Percentiles rank a stretch among this genome's conserved stretches.
Evolutionary conservation across 2,329 filamentous ascomycete genomes (phyloP).

Genomic region (Lasiodiplodia sp.): DNA sequence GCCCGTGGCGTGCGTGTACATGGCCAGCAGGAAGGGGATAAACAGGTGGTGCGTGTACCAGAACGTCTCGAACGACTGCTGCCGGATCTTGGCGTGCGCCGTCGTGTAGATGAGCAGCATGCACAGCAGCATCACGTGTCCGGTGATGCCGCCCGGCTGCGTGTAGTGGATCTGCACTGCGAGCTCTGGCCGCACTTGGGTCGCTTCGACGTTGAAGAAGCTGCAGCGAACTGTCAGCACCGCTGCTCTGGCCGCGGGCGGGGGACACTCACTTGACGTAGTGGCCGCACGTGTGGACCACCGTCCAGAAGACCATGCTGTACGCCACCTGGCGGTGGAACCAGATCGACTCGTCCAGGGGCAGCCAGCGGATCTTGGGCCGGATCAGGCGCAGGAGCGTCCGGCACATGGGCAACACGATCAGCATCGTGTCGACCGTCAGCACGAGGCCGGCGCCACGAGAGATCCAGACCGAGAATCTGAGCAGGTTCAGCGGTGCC

Average conservation of each 20-base stretch:
- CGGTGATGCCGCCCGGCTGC: conserved; percentile 88
- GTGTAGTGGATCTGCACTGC: conserved; percentile 92
- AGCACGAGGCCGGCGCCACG: conserved; percentile 89
- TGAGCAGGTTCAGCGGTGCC: conserved; percentile 78
- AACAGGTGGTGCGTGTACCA: conserved; percentile 99
- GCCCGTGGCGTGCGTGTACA: conserved; percentile 94
- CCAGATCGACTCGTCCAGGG: conserved; percentile 94
- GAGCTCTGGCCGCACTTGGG: conserved; percentile 78
- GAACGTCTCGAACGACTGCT: conserved; percentile 97
- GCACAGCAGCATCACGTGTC: conserved; percentile 95
- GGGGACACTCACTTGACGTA: conserved; percentile 83
- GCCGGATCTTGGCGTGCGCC: conserved; percentile 88
- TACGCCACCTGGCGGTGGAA: conserved; percentile 98
- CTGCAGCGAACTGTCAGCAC: conserved; percentile 50
- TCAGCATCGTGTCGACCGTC: conserved; percentile 83
- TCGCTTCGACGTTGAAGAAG: conserved; percentile 93
- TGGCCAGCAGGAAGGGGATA: conserved; percentile 88
- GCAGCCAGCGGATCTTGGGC: conserved; percentile 86
- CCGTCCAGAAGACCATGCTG: conserved; percentile 80
- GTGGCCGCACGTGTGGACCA: conserved; percentile 78
- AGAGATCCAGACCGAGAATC: conserved; percentile 94
- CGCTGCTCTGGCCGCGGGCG: neutral
- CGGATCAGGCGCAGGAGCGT: conserved; percentile 84
- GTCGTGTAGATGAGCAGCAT: conserved; percentile 99
- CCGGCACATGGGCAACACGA: conserved; percentile 91